Base-by-base conservation (phyloP, 2,329 filamentous ascomycete species). In the Exophiala phaeomuriformis region DNA sequence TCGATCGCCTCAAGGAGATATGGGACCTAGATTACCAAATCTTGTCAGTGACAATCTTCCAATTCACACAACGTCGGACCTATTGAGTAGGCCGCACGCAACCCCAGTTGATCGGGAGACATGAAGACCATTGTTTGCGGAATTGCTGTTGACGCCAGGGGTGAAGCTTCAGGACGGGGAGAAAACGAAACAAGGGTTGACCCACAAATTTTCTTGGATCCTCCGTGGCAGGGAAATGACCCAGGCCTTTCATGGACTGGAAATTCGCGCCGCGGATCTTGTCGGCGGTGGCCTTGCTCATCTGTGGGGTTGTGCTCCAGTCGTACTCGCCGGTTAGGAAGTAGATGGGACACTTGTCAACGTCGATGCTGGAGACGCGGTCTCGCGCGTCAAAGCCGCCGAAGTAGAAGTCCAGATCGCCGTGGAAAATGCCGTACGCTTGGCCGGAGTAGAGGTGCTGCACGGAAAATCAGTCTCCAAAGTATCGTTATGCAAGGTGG, bases 341-440 rank as follows among this genome's bases (percentile, higher is more conserved):
- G 64, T 71, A 77, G 1, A 77, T 72, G 2, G 75, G 75, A 52
- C 75, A 77, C 52, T 67, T 69, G 56, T 74, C 72, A 2, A 71
- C 74, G 56, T 78, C 70, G 62, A 78, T 77, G 5, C 64, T 64
- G 0, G 65, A 63, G 35, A 76, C 67, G 50, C 73, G 69, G 8
- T 68, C 64, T 29, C 75, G 71, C 6, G 72, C 75, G 59, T 77
- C 75, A 65, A 71, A 77, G 44, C 74, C 74, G 47, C 72, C 72
- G 49, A 77, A 77, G 66, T 75, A 77, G 63, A 77, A 77, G 62
- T 77, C 73, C 10, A 77, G 64, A 54, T 77, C 74, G 28, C 75
- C 75, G 61, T 77, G 75, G 67, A 77, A 77, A 46, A 77, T 74
- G 1, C 74, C 74, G 53, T 77, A 77, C 1, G 75, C 75, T 65